Evolutionary conservation across 768 basidiomycete genomes (phyloP).

Genomic region (Suillus ampliporus): DNA sequence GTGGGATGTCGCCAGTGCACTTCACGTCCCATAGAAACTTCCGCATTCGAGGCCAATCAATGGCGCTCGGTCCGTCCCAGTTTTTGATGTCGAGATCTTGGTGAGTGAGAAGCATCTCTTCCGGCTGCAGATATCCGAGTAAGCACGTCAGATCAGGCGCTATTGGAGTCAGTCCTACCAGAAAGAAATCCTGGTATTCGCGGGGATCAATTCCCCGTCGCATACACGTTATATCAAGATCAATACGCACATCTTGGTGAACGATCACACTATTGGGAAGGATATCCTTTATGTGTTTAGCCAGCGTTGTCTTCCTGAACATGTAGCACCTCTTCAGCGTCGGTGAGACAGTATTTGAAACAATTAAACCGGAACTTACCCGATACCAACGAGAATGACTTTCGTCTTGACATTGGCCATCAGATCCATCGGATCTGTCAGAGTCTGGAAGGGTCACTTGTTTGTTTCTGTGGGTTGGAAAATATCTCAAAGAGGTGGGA

Average conservation of each 20-base stretch:
- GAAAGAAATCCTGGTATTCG: conserved; percentile 83
- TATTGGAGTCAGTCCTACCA: conserved; percentile 53
- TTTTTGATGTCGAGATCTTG: no score
- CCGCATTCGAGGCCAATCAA: conserved; percentile 81
- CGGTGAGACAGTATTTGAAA: neutral
- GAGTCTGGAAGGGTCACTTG: neutral
- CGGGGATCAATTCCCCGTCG: conserved; percentile 12
- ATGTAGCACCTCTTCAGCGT: conserved; percentile 77
- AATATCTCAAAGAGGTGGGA: neutral
- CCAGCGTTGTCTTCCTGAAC: conserved; percentile 96
- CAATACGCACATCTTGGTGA: conserved; percentile 83
- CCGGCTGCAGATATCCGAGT: conserved; percentile 22
- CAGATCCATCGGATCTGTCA: neutral
- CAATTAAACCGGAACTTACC: conserved; percentile 42
- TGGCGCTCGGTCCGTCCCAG: conserved; percentile 96
- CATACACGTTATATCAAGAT: neutral
- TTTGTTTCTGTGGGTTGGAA: neutral
- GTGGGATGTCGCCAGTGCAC: conserved; percentile 69
- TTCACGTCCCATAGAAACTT: conserved; percentile 67
- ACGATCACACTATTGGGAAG: conserved; percentile 83
- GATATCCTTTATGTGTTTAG: conserved; percentile 82
- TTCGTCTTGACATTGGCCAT: conserved; percentile 25
- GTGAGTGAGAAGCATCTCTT: conserved; percentile 32
- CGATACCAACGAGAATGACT: conserved; percentile 55
- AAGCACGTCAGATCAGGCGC: neutral